Base-by-base conservation (phyloP, 2,329 filamentous ascomycete species). In the Aureobasidium pullulans region DNA sequence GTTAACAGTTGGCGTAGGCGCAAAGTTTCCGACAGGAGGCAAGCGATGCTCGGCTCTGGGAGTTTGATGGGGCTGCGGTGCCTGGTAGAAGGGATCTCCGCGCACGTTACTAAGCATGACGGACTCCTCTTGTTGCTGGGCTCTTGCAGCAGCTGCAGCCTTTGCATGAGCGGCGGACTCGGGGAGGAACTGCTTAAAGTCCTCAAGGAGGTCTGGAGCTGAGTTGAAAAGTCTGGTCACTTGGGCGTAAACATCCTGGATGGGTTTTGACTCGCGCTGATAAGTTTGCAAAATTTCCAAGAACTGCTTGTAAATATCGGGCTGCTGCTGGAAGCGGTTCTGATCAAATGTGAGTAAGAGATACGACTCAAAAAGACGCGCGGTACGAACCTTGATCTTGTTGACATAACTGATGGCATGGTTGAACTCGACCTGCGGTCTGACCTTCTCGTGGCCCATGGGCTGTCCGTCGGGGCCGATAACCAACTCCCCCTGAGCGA, bases 351-450 rank as follows among this genome's bases (percentile, higher is more conserved):
- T 46, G 34, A 57, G 57, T 47, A 43, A 13, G 31, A 36, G 10
- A 39, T 28, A 6, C 2, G 28, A n/a, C 31, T 1, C 56, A 47
- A 53, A 53, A 46, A 5, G 31, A 43, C 13, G 19, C 32, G 28
- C 48, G 23, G 39, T 59, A 67, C 82, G 72, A 76, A 94, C 92
- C 86, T 99, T 99, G 69, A 99, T 99, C 77, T 99, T 99, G 72
- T 99, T 99, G 58, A 99, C 94, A 69, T 99, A 99, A 72, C 92
- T 97, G 64, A 99, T 99, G 0, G 94, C 94, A 75, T 99, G 94
- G 71, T 99, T 99, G 74, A 99, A 99, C 70, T 99, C 94, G 16
- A 99, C 94, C 1, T 94, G 94, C 0, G 92, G 93, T 59, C 92
- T 85, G 10, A 57, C 59, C 70, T 94, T 95, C 73, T 95, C 92